phyloP scores from a whole-genome alignment of 257 asterid genomes.

The Knoxia roxburghii region DNA sequence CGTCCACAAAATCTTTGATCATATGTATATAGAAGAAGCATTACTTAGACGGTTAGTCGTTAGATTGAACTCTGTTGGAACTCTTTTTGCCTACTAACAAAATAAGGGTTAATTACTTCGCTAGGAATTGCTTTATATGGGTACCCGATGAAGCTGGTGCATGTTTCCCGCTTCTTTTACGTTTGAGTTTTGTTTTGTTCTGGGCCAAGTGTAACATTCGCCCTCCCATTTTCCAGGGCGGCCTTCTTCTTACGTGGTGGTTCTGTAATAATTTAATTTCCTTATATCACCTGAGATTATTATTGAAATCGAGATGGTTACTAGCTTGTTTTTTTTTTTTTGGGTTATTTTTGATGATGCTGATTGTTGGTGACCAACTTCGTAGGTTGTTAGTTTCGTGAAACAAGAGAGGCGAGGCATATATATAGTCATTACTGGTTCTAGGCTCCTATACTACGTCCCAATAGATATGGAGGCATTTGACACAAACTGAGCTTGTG shows the following conservation, averaged over 20 bases:
- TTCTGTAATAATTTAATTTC: not conserved
- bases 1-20: slow-evolving; percentile 18
- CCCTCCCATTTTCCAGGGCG: slow-evolving; percentile 1
- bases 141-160: slow-evolving; percentile 9
- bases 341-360: not conserved
- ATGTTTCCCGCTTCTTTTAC: not conserved
- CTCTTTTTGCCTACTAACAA: not conserved
- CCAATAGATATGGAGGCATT: too few species aligned
- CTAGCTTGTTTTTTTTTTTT: not conserved
- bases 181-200: not conserved
- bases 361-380: too few species aligned
- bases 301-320: not conserved
- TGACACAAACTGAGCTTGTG: too few species aligned
- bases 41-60: slow-evolving; percentile 7
- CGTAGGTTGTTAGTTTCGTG: too few species aligned
- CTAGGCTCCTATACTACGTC: too few species aligned
- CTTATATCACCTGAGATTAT: not conserved
- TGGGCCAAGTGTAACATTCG: not conserved
- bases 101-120: too few species aligned
- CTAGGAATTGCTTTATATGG: not conserved
- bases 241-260: not conserved
- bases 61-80: slow-evolving; percentile 4
- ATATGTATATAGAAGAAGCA: slow-evolving; percentile 9
- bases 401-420: too few species aligned
- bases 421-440: too few species aligned